These are phyloP conservation scores for Metschnikowia colocasiae DNA, from an alignment of 805 yeast genomes.

Conservation along the genomic window DNA sequence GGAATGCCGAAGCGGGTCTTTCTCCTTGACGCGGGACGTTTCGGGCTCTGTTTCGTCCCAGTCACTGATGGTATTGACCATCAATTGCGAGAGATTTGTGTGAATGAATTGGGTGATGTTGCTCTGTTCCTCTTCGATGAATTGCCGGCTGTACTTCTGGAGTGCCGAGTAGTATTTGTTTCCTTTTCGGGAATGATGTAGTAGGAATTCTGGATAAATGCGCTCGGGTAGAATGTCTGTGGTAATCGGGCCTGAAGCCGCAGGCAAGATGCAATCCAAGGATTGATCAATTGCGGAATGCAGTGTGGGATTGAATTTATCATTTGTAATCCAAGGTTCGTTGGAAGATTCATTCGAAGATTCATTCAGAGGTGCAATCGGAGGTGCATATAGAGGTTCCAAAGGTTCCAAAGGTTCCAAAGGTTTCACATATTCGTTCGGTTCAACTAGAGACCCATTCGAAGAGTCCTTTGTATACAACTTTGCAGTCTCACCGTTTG, in stretches of 20 bases:
- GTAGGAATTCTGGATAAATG: constrained; percentile 34
- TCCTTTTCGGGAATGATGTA: constrained; percentile 28
- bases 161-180: constrained; percentile 30
- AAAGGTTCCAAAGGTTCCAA: too few relatives aligned
- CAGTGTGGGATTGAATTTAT: neutral
- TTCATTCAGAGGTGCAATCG: too few relatives aligned
- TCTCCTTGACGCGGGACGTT: neutral
- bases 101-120: constrained; percentile 27
- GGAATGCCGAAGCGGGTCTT: constrained; percentile 4
- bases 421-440: too few relatives aligned
- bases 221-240: neutral
- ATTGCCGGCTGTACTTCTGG: constrained; percentile 36
- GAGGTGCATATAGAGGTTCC: too few relatives aligned
- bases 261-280: neutral
- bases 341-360: too few relatives aligned
- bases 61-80: constrained; percentile 2
- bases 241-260: neutral
- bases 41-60: constrained; percentile 15
- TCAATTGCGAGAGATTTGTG: constrained; percentile 5
- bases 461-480: too few relatives aligned
- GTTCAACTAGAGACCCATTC: too few relatives aligned
- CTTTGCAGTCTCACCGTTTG: neutral
- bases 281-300: neutral
- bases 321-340: too few relatives aligned
- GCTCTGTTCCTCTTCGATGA: constrained; percentile 19